Percentiles rank a stretch among this genome's conserved stretches.
These are phyloP conservation scores for Emergomyces pasteurianus DNA, from an alignment of 2,329 filamentous ascomycete genomes.

Conservation along the genomic window DNA sequence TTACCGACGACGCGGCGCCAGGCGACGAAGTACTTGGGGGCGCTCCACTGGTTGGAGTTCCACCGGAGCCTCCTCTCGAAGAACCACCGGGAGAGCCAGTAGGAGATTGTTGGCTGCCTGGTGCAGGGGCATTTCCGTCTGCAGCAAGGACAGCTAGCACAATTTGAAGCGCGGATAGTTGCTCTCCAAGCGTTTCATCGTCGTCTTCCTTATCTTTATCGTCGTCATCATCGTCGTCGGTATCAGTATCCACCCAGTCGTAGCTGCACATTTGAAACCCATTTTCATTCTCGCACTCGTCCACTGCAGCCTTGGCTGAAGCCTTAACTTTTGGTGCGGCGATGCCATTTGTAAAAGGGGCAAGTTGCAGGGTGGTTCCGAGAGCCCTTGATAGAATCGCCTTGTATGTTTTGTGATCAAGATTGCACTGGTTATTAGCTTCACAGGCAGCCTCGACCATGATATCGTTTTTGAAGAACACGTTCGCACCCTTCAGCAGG, in stretches of 20 bases:
- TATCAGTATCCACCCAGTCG: neutral
- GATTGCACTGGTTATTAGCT: slow-evolving; percentile 47
- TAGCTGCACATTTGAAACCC: neutral
- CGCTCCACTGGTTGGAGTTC: neutral
- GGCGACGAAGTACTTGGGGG: neutral
- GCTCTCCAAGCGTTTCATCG: neutral
- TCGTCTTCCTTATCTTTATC: neutral
- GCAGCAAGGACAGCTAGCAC: neutral
- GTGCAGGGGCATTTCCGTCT: neutral
- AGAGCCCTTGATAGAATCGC: slow-evolving; percentile 61
- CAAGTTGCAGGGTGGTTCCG: slow-evolving; percentile 43
- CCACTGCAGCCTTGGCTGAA: slow-evolving; percentile 43
- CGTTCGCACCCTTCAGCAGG: slow-evolving; percentile 40
- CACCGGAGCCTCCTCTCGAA: neutral
- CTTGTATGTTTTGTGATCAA: slow-evolving; percentile 65
- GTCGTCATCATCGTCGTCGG: neutral
- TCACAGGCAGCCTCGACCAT: slow-evolving; percentile 60
- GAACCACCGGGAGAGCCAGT: neutral
- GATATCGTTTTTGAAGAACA: slow-evolving; percentile 48
- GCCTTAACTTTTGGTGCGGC: slow-evolving; percentile 42
- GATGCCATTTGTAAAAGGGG: slow-evolving; percentile 40
- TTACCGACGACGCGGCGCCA: neutral
- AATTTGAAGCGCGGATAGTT: slow-evolving; percentile 1
- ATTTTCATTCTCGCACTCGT: neutral
- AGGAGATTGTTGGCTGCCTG: neutral